A percentile compares a stretch with the other conserved stretches of the same genome.
These are phyloP conservation scores for Solanum boliviense DNA, from an alignment of 257 asterid genomes.

Conservation along the genomic window DNA sequence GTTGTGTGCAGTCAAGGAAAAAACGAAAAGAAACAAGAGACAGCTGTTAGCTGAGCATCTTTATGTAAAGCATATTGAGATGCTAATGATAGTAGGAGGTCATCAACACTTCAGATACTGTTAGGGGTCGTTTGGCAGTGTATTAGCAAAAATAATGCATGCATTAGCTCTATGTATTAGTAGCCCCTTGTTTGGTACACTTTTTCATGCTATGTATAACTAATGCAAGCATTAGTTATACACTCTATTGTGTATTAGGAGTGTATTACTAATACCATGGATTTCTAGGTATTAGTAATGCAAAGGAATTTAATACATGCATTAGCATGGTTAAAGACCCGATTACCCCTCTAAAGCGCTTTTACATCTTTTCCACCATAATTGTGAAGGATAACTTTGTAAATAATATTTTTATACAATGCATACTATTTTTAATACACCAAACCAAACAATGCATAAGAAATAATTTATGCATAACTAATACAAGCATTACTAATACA, in stretches of 20 bases:
- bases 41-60: neutral
- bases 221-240: too few species aligned
- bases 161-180: neutral
- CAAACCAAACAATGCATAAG: neutral
- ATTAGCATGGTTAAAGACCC: neutral
- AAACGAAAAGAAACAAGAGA: neutral
- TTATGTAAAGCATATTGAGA: neutral
- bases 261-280: neutral
- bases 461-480: neutral
- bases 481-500: neutral
- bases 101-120: neutral
- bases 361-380: neutral
- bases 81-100: neutral
- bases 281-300: neutral
- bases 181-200: neutral
- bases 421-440: neutral
- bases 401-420: too few species aligned
- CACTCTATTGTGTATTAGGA: neutral
- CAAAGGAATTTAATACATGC: neutral
- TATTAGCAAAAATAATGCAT: neutral
- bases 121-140: neutral
- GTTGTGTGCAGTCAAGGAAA: neutral
- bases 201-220: too few species aligned
- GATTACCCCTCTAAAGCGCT: neutral
- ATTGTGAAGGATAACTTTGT: neutral